Evolutionary conservation across 306 rosid species (phyloP).

Genomic region (Heteromeles arbutifolia): DNA sequence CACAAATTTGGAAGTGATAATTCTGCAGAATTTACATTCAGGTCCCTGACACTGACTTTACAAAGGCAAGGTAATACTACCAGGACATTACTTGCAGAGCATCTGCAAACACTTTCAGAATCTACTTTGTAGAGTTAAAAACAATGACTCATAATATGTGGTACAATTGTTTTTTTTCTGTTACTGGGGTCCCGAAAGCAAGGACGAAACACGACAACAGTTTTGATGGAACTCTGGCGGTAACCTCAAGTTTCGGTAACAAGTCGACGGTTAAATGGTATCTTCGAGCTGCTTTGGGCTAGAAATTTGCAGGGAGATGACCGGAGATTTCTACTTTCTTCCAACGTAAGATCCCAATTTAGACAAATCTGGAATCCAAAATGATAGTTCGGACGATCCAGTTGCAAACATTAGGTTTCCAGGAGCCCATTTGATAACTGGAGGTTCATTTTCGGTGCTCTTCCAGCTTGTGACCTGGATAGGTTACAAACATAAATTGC

Average conservation of each 20-base stretch:
- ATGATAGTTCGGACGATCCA: constrained; percentile 86
- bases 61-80: background rate
- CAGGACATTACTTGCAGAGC: background rate
- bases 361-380: constrained; percentile 92
- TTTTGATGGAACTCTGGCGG: background rate
- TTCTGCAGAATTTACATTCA: constrained; percentile 6
- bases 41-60: constrained; percentile 6
- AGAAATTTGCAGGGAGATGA: background rate
- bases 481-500: constrained; percentile 9
- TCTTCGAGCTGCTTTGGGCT: constrained; percentile 4
- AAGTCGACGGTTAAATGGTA: background rate
- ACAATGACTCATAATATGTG: background rate
- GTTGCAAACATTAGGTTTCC: constrained; percentile 90
- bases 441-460: constrained; percentile 87
- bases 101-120: background rate
- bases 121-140: background rate
- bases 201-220: background rate
- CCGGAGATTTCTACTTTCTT: constrained; percentile 51
- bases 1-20: background rate
- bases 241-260: constrained; percentile 1
- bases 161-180: constrained; percentile 3
- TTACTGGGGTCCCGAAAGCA: constrained; percentile 8
- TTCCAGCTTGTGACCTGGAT: constrained; percentile 86
- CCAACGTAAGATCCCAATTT: constrained; percentile 79
- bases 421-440: constrained; percentile 89